Evolutionary conservation across 176 grass and related monocot species (phyloP), one percentile per base, ranked within the genome.

Genomic region (Miscanthus lutarioriparius): DNA sequence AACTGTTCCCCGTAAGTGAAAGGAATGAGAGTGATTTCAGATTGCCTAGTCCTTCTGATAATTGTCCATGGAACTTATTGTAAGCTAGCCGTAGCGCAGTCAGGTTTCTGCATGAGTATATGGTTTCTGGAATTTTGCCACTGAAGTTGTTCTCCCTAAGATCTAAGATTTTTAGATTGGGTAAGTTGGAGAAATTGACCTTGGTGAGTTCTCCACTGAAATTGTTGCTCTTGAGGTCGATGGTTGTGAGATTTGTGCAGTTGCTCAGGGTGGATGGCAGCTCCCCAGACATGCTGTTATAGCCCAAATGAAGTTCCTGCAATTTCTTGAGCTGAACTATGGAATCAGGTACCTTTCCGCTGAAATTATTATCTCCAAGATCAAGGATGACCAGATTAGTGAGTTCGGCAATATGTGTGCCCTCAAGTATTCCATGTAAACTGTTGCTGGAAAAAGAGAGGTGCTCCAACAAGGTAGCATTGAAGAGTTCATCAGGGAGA

Each of bases 121-220:
- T 84, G 81, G 43, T 87, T 64, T 92, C 87, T 74, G 87, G 87
- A 17, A 92, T 32, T n/a, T 0, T 45, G 38, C 84, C 84, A 1
- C 1, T 84, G 4, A 92, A 90, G 3, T 80, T 80, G 3, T 89
- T 92, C 26, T 6, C 12, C 26, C 8, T 0, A 49, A 92, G 19
- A 38, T 92, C 91, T 35, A 92, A 59, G 14, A 2, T 40, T 17
- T 48, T 72, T 14, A 92, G 77, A 75, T 90, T 87, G 11, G 33
- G 1, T 2, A 92, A 54, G 8, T 10, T 61, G 72, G 91, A 61
- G 58, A 92, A 92, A 64, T 90, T 63, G 17, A 92, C 39, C 28
- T 51, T 76, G 12, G 49, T 17, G 14, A 92, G 87, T 9, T 86
- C 45, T 15, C 91, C 87, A 0, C 8, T 81, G 65, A 92, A 84